Conservation (phyloP, 2,329 filamentous ascomycete species). For the Aureobasidium melanogenum region DNA sequence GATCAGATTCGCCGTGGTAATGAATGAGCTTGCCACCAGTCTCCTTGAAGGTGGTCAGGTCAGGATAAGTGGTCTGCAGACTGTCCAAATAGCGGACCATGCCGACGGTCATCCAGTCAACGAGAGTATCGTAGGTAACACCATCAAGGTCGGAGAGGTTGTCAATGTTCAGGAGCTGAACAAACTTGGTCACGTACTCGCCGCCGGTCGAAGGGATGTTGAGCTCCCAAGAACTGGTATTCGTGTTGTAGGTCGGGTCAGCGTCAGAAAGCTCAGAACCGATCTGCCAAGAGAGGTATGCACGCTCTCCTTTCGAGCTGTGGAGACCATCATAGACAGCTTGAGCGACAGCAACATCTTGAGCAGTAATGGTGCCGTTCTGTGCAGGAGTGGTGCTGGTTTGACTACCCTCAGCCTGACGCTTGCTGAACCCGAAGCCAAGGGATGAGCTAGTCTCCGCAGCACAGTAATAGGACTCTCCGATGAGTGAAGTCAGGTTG, state of each 20-base stretch:
- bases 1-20: slow-evolving; percentile 50
- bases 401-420: not conserved
- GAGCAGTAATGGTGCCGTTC: slow-evolving; percentile 25
- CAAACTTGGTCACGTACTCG: slow-evolving; percentile 35
- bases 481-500: slow-evolving; percentile 39
- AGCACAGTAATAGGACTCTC: slow-evolving; percentile 37
- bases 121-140: slow-evolving; percentile 49
- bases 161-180: slow-evolving; percentile 32
- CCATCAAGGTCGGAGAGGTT: slow-evolving; percentile 37
- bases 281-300: slow-evolving; percentile 32
- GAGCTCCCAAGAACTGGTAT: slow-evolving; percentile 26
- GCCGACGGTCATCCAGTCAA: slow-evolving; percentile 45
- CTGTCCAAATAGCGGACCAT: slow-evolving; percentile 41
- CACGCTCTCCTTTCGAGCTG: slow-evolving; percentile 30
- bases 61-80: slow-evolving; percentile 46
- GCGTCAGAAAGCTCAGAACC: slow-evolving; percentile 27
- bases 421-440: slow-evolving; percentile 2
- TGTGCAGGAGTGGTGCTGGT: slow-evolving; percentile 20
- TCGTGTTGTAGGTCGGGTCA: slow-evolving; percentile 27
- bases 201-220: slow-evolving; percentile 27
- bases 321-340: slow-evolving; percentile 33
- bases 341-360: slow-evolving; percentile 27
- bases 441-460: slow-evolving; percentile 19
- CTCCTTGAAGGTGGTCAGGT: slow-evolving; percentile 42
- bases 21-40: slow-evolving; percentile 49